Evolutionary conservation across 345 rosid genomes (phyloP).

Genomic region (Citrus mangshanensis): DNA sequence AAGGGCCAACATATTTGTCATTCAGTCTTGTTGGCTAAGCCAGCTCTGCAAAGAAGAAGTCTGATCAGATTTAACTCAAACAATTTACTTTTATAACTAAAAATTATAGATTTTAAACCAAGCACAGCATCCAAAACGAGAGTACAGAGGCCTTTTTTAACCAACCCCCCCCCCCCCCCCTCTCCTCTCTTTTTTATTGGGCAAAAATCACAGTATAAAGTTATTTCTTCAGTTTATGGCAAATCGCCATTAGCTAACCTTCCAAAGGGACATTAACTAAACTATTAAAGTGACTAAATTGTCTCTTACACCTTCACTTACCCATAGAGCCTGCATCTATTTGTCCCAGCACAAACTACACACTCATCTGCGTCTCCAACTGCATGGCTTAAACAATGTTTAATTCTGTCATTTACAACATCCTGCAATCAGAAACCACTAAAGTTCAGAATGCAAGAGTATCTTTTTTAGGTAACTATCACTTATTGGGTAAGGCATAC

Average conservation of each 20-base stretch:
- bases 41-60: background rate
- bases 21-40: background rate
- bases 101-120: background rate
- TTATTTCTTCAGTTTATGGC: background rate
- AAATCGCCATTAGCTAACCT: background rate
- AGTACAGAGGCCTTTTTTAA: too few species aligned
- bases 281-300: background rate
- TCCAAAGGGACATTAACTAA: background rate
- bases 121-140: background rate
- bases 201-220: background rate
- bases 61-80: background rate
- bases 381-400: constrained; percentile 69
- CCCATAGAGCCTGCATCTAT: constrained; percentile 72
- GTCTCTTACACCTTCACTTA: background rate
- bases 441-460: background rate
- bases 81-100: background rate
- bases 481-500: background rate
- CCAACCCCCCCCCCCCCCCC: too few species aligned
- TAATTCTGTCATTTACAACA: constrained; percentile 76
- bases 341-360: constrained; percentile 73
- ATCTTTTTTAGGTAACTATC: background rate
- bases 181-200: accelerated
- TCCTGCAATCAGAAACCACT: constrained; percentile 41
- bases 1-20: background rate
- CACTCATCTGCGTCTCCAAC: constrained; percentile 78